Conservation (phyloP, 108 stramenopile species). For the Cylindrotheca closterium region DNA sequence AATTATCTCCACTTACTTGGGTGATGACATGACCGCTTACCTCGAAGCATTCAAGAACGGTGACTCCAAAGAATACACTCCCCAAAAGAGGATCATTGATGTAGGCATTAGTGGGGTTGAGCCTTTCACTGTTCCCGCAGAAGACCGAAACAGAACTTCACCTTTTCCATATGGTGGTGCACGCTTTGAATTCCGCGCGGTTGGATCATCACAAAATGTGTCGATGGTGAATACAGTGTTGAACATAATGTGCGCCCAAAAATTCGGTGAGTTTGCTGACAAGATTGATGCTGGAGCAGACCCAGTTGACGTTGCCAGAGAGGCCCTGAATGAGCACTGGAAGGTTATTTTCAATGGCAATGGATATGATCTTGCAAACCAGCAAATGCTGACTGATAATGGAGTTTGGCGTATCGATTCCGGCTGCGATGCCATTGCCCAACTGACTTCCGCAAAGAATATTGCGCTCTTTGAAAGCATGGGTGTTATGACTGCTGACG, state of each 20-base stretch:
- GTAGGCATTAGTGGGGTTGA: conserved; percentile 75
- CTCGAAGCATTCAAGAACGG: conserved; percentile 85
- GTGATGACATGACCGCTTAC: conserved; percentile 89
- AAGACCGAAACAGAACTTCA: conserved; percentile 97
- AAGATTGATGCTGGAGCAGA: conserved; percentile 80
- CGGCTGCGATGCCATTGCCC: conserved; percentile 90
- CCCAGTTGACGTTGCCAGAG: conserved; percentile 69
- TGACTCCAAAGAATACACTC: conserved; percentile 64
- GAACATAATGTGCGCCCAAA: conserved; percentile 90
- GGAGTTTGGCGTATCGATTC: conserved; percentile 94
- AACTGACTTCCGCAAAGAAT: conserved; percentile 84
- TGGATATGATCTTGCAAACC: conserved; percentile 86
- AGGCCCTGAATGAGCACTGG: conserved; percentile 84
- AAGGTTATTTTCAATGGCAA: conserved; percentile 95
- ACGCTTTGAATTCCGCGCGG: conserved; percentile 97
- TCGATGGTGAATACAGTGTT: conserved; percentile 94
- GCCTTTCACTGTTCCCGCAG: conserved; percentile 89
- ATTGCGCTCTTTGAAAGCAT: conserved; percentile 87
- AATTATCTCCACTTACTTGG: conserved; percentile 94
- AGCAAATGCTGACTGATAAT: conserved; percentile 83
- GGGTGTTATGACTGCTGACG: conserved; percentile 81
- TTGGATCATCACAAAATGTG: conserved; percentile 93
- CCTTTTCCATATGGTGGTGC: conserved; percentile 97
- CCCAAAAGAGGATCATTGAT: conserved; percentile 74
- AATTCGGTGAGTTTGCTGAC: conserved; percentile 89